phyloP scores from a whole-genome alignment of 805 yeast genomes.

The Candida vaughaniae region DNA sequence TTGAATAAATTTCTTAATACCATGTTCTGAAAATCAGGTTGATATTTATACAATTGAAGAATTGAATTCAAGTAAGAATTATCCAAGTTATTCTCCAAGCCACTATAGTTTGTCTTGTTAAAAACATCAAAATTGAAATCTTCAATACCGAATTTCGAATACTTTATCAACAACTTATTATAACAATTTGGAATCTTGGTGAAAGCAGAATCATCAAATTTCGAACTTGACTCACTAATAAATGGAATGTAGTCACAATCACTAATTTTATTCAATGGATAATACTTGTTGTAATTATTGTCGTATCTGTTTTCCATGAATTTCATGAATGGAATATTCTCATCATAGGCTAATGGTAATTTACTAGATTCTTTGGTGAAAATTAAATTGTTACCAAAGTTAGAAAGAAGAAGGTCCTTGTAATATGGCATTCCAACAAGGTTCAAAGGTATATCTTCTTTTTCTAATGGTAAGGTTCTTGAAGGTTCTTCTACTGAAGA shows the following conservation, averaged over 20 bases:
- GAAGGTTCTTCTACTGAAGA: slow-evolving; percentile 44
- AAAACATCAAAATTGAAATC: slow-evolving; percentile 90
- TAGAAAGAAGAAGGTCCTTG: slow-evolving; percentile 70
- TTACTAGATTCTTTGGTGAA: slow-evolving; percentile 63
- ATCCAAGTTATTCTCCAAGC: slow-evolving; percentile 84
- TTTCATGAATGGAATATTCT: slow-evolving; percentile 14
- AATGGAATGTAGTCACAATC: slow-evolving; percentile 12
- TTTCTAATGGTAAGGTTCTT: slow-evolving; percentile 34
- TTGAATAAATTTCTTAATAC: slow-evolving; percentile 53
- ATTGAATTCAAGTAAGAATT: slow-evolving; percentile 72
- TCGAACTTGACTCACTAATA: slow-evolving; percentile 12
- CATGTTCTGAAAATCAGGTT: slow-evolving; percentile 69
- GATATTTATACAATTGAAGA: slow-evolving; percentile 75
- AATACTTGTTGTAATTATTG: slow-evolving; percentile 12
- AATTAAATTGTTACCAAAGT: slow-evolving; percentile 67
- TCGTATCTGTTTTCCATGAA: slow-evolving; percentile 15
- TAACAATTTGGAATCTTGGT: slow-evolving; percentile 67
- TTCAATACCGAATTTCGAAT: slow-evolving; percentile 87
- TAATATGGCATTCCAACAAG: slow-evolving; percentile 86
- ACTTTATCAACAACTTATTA: slow-evolving; percentile 69
- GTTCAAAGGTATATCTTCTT: slow-evolving; percentile 60
- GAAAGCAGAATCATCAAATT: slow-evolving; percentile 10
- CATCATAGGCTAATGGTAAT: slow-evolving; percentile 39
- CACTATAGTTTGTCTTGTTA: slow-evolving; percentile 68
- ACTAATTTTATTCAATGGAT: slow-evolving; percentile 12